Conservation (phyloP, 2,329 filamentous ascomycete genomes). For the Seiridium cupressi region DNA sequence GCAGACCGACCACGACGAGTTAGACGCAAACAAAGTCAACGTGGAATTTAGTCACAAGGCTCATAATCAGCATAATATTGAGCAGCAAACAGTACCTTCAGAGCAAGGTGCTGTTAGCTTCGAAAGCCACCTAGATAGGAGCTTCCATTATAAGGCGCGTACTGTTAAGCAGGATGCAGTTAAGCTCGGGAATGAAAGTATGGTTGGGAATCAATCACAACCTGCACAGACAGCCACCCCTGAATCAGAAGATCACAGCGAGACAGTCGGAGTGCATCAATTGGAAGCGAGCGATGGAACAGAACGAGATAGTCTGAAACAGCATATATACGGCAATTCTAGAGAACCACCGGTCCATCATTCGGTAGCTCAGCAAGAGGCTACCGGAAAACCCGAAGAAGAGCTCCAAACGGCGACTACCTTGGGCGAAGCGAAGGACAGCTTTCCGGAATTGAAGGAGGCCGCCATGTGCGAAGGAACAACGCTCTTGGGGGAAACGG, state of each 20-base stretch:
- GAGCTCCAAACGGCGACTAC: too few relatives aligned
- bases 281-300: too few relatives aligned
- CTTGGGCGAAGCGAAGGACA: too few relatives aligned
- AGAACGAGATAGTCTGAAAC: too few relatives aligned
- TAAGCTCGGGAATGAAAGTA: not conserved
- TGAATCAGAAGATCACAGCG: slow-evolving; percentile 10
- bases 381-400: too few relatives aligned
- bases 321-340: too few relatives aligned
- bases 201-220: slow-evolving; percentile 6
- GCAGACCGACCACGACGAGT: too few relatives aligned
- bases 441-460: not conserved
- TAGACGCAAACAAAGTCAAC: too few relatives aligned
- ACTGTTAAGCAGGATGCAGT: slow-evolving; percentile 12
- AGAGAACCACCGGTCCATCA: too few relatives aligned
- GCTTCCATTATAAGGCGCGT: slow-evolving; percentile 26
- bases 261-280: not conserved
- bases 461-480: not conserved
- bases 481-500: not conserved
- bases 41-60: too few relatives aligned
- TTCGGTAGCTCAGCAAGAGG: too few relatives aligned
- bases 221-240: slow-evolving; percentile 14
- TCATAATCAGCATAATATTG: not conserved
- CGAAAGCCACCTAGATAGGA: slow-evolving; percentile 23
- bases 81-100: not conserved
- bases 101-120: slow-evolving; percentile 13